Conservation (phyloP, 1,284 basidiomycete genomes). For the Trametes versicolor region DNA sequence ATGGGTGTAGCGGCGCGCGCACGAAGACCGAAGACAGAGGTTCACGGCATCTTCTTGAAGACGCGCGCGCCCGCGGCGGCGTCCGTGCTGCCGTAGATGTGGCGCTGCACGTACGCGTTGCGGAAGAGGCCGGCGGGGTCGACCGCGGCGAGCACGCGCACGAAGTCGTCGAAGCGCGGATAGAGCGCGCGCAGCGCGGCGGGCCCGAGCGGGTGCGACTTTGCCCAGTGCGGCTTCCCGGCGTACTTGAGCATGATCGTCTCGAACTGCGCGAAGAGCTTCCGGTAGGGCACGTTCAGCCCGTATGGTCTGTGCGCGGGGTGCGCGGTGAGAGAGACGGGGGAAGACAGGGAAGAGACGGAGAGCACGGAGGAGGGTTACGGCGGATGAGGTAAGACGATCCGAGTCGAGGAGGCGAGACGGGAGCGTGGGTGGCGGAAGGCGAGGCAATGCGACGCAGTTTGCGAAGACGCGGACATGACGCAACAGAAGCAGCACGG, state of each 20-base stretch:
- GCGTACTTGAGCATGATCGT: slow-evolving; percentile 75
- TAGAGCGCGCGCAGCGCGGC: slow-evolving; percentile 76
- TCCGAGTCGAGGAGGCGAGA: slow-evolving; percentile 8
- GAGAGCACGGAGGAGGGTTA: slow-evolving; percentile 2
- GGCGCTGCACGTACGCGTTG: slow-evolving; percentile 82
- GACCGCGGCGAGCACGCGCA: slow-evolving; percentile 71
- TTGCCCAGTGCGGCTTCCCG: slow-evolving; percentile 98
- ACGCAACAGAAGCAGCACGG: background rate
- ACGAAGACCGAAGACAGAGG: too few species aligned
- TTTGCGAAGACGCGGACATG: slow-evolving; percentile 6
- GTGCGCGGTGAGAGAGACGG: background rate
- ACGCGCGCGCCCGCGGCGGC: slow-evolving; percentile 59
- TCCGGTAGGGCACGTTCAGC: slow-evolving; percentile 86
- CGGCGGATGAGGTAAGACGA: slow-evolving; percentile 20
- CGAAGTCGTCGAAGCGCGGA: slow-evolving; percentile 87
- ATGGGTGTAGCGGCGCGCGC: too few species aligned
- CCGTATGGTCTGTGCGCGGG: slow-evolving; percentile 81
- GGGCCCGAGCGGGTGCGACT: slow-evolving; percentile 85
- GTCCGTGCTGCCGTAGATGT: slow-evolving; percentile 67
- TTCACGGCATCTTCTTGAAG: slow-evolving; percentile 55
- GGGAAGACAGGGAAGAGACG: background rate
- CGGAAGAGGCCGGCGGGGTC: slow-evolving; percentile 88
- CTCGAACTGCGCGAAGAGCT: slow-evolving; percentile 86
- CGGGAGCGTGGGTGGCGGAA: slow-evolving; percentile 3
- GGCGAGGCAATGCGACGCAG: slow-evolving; percentile 4